phyloP scores from a whole-genome alignment of 768 basidiomycete genomes.

The Trametes cubensis region DNA sequence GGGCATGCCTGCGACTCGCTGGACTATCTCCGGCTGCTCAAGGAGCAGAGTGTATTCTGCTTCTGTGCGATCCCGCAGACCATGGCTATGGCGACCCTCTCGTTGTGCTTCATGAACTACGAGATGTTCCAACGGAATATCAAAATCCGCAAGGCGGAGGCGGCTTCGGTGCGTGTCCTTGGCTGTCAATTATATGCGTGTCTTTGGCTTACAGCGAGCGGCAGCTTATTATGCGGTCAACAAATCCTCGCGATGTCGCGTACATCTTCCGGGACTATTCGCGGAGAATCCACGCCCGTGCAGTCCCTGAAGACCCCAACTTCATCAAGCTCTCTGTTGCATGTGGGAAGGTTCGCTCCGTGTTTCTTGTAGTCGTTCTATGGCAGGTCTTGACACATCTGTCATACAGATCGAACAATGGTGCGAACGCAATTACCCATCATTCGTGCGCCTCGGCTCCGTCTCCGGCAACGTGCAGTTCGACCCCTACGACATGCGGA shows the following conservation, averaged over 20 bases:
- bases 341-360: conserved; percentile 70
- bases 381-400: conserved; percentile 4
- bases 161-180: conserved; percentile 64
- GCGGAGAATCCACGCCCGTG: conserved; percentile 81
- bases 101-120: conserved; percentile 92
- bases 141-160: conserved; percentile 93
- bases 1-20: conserved; percentile 82
- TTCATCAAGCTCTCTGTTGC: conserved; percentile 81
- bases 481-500: conserved; percentile 59
- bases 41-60: conserved; percentile 92
- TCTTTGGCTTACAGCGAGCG: neutral
- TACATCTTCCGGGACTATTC: conserved; percentile 84
- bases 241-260: conserved; percentile 90
- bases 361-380: conserved; percentile 1
- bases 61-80: conserved; percentile 93
- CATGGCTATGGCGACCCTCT: conserved; percentile 95
- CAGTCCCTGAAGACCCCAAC: conserved; percentile 80
- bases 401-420: conserved; percentile 81
- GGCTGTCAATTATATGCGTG: neutral
- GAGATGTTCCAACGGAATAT: conserved; percentile 84
- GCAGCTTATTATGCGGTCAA: conserved; percentile 89
- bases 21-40: conserved; percentile 86
- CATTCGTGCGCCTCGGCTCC: conserved; percentile 62
- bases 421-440: conserved; percentile 92
- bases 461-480: conserved; percentile 32